Base-by-base conservation (phyloP, 257 asterid species). In the Lycium ferocissimum region DNA sequence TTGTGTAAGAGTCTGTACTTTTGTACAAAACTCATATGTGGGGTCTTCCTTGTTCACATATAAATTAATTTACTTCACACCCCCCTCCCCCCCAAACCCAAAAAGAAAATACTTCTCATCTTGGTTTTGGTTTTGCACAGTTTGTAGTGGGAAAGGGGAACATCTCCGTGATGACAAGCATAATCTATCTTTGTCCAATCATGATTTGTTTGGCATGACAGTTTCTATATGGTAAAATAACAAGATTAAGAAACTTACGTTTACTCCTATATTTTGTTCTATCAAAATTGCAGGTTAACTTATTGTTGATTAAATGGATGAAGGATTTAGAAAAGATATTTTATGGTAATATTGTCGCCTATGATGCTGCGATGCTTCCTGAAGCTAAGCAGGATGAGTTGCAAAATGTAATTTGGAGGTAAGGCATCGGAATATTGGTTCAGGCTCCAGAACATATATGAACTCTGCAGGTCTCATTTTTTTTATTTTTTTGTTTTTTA, bases 281-380 rank as follows among this genome's bases (percentile, higher is more conserved):
- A 40, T 83, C 54, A 62, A 56, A 83, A 81, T 86, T 88, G 79
- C 92, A 96, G 99, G 99, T 95, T 72, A 95, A 96, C 87, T 93
- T 96, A 87, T 88, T 96, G 85, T 87, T 96, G 86, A 85, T 79
- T 62, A 95, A 91, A 88, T 96, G 99, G 98, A 95, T 96, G 98
- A 96, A 95, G 89, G 97, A 95, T 88, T 83, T 96, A 92, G 99
- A 96, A 86, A 95, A 86, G 90, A 96, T 96, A 90, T 95, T 96
- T 91, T 96, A 93, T 85, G 99, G 98, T 83, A 95, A 94, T 82
- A 85, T 96, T 80, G 95, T 95, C 85, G 98, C 98, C 47, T 95
- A 93, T 87, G 97, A 96, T 89, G 93, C 94, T 87, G 98, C 98
- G 82, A 80, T 94, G 87, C 89, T 91, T 69, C 91, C 92, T 54